Conservation (phyloP, 345 rosid genomes). For the Lenwebbia sp. region DNA sequence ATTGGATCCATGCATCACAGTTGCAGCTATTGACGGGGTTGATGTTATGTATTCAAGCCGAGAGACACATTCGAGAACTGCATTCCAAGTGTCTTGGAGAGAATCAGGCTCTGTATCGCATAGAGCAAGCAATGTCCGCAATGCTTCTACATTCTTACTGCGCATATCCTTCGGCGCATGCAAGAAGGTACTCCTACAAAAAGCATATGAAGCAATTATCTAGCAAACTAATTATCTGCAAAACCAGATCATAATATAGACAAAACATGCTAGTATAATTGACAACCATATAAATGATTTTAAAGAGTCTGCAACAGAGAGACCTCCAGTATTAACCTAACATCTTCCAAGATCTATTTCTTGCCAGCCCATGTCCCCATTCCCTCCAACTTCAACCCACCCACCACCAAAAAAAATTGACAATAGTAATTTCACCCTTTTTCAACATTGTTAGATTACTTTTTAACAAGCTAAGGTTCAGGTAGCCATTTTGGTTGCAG, state of each 20-base stretch:
- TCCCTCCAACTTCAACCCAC: neutral
- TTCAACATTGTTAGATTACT: neutral
- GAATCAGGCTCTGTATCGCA: slow-evolving; percentile 66
- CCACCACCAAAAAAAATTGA: neutral
- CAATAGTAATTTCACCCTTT: neutral
- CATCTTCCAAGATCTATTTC: neutral
- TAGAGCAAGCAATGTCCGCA: slow-evolving; percentile 69
- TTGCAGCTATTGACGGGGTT: slow-evolving; percentile 84
- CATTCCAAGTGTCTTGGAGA: slow-evolving; percentile 99
- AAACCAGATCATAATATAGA: neutral
- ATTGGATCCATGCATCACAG: slow-evolving; percentile 95
- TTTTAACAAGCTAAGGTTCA: neutral
- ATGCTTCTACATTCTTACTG: slow-evolving; percentile 94
- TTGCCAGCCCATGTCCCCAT: neutral
- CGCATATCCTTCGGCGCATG: slow-evolving; percentile 98
- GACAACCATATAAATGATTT: neutral
- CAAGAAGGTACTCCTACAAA: slow-evolving; percentile 86
- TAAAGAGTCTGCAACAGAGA: neutral
- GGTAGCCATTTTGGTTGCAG: neutral
- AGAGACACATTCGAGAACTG: slow-evolving; percentile 94
- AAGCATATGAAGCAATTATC: neutral
- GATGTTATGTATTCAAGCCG: slow-evolving; percentile 89
- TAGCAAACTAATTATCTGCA: neutral
- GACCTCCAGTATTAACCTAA: neutral
- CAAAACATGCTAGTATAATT: neutral